A percentile compares a stretch with the other conserved stretches of the same genome.
Evolutionary conservation across 176 grass and related monocot genomes (phyloP).

Genomic region (Zoysia pacifica): DNA sequence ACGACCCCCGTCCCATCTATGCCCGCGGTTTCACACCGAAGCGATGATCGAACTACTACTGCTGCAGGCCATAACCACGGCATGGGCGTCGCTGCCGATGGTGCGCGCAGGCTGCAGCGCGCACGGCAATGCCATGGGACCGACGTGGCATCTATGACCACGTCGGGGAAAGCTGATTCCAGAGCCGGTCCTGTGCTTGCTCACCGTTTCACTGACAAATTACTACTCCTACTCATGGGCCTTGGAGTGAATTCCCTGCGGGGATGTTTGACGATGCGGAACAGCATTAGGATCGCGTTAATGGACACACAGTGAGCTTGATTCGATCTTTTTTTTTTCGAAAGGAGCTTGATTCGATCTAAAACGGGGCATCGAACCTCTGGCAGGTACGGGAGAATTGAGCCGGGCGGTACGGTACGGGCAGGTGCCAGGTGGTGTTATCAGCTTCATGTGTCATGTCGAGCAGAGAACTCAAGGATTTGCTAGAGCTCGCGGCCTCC

Average conservation of each 20-base stretch:
- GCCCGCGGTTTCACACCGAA: slow-evolving; percentile 9
- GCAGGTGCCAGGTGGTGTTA: neutral
- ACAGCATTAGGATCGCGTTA: neutral
- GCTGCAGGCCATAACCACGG: neutral
- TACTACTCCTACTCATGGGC: neutral
- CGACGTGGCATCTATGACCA: too few species aligned
- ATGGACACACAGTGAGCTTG: neutral
- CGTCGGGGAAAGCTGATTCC: too few species aligned
- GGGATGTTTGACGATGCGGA: neutral
- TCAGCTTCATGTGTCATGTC: slow-evolving; percentile 24
- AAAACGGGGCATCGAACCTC: neutral
- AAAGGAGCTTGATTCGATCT: neutral
- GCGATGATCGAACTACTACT: neutral
- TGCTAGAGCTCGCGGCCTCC: neutral
- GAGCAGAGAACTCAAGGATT: neutral
- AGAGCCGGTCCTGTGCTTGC: neutral
- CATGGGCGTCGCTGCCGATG: neutral
- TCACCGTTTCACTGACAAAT: neutral
- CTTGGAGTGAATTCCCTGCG: neutral
- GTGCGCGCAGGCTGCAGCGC: neutral
- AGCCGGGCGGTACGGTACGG: neutral
- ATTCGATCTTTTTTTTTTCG: too few species aligned
- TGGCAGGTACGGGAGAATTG: neutral
- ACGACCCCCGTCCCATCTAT: too few species aligned
- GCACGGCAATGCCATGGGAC: neutral